phyloP scores from a whole-genome alignment of 2,329 filamentous ascomycete species.

The Xylariaceae sp. region DNA sequence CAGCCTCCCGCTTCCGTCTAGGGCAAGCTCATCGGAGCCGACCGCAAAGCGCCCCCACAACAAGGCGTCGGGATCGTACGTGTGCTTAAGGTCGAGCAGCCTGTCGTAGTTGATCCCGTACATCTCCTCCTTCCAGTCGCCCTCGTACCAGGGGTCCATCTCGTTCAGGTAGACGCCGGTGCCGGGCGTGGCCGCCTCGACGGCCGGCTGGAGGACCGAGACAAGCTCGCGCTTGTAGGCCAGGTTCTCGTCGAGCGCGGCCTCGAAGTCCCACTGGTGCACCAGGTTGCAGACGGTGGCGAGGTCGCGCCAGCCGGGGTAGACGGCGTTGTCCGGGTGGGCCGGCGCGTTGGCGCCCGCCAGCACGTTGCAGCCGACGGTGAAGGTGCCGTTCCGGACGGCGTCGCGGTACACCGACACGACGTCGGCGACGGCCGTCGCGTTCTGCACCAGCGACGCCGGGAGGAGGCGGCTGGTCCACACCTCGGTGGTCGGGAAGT shows the following conservation, averaged over 20 bases:
- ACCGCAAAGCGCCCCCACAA: conserved; percentile 7
- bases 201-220: not conserved
- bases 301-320: conserved; percentile 7
- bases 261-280: conserved; percentile 2
- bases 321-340: conserved; percentile 9
- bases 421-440: not conserved
- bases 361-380: conserved; percentile 4
- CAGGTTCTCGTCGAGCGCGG: conserved; percentile 1
- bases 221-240: conserved; percentile 2
- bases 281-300: conserved; percentile 1
- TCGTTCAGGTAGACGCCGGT: conserved; percentile 10
- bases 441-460: conserved; percentile 1
- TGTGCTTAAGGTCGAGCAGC: conserved; percentile 8
- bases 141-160: conserved; percentile 8
- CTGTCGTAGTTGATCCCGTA: conserved; percentile 10
- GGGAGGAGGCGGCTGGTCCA: conserved; percentile 5
- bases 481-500: conserved; percentile 2
- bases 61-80: conserved; percentile 8
- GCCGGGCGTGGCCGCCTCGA: conserved; percentile 5
- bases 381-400: conserved; percentile 2
- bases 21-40: conserved; percentile 5
- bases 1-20: conserved; percentile 1
- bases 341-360: not conserved
- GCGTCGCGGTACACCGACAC: not conserved
- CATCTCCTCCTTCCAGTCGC: conserved; percentile 11